Evolutionary conservation across 2,329 filamentous ascomycete species (phyloP), one percentile per base, ranked within the genome.

Genomic region (Elsinoe fawcettii): DNA sequence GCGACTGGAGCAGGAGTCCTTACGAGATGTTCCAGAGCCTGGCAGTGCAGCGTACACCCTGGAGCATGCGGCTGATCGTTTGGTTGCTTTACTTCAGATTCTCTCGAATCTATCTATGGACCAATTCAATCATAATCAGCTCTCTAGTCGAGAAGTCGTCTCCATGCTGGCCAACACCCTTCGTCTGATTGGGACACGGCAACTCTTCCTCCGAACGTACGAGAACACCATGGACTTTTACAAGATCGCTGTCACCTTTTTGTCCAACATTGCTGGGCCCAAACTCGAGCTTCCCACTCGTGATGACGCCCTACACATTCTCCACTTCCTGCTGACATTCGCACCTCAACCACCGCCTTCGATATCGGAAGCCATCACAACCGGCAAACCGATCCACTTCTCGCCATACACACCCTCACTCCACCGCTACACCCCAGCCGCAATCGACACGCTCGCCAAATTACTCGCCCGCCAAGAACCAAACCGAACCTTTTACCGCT

Each of bases 171-270:
- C 89, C 58, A 85, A 85, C 46, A 82, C 91, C 3, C 90, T 97
- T 61, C 81, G 90, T 59, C 88, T 93, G 63, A 78, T 97, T 12
- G 93, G 92, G 27, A 96, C 91, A 3, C 86, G 90, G 12, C 90
- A 90, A 64, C 88, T 92, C 79, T 80, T 97, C 27, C 75, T 97
- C 41, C 84, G 90, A 37, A 89, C 85, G 2, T 81, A 93, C 63
- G 78, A 81, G 66, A 96, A 96, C 71, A 93, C 88, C 0, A 76
- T 96, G 63, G 93, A 99, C 71, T 92, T 97, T 66, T 95, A 96
- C 88, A 99, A 99, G 73, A 93, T 99, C 70, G 77, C 90, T 27
- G 83, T 97, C 58, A 86, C 90, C 14, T 84, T 95, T 63, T 77
- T 99, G 56, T 96, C 92, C 58, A 97, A 99, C 70, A 65, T 71